Evolutionary conservation across 2,329 filamentous ascomycete genomes (phyloP).

Genomic region (Bisporella sp.): DNA sequence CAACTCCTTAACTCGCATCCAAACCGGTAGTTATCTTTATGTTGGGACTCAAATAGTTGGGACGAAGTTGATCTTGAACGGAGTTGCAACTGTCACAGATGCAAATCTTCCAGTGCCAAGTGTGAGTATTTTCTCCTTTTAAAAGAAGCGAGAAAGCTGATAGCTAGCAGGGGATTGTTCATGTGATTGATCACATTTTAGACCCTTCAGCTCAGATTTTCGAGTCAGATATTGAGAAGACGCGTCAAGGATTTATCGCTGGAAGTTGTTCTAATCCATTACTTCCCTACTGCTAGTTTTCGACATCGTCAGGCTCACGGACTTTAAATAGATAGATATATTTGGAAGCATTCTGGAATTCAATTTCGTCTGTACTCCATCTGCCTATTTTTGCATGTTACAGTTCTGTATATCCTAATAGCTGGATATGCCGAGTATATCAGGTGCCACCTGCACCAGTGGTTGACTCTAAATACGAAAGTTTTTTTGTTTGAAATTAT

Average conservation of each 20-base stretch:
- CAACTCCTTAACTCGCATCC: conserved; percentile 16
- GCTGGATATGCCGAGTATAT: no score
- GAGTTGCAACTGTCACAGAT: conserved; percentile 14
- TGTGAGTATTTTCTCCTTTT: conserved; percentile 6
- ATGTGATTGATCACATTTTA: conserved; percentile 21
- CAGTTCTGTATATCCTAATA: no score
- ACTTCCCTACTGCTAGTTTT: conserved; percentile 20
- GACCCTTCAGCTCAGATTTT: conserved; percentile 23
- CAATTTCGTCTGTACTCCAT: no score
- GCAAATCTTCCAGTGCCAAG: conserved; percentile 12
- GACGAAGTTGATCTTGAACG: conserved; percentile 17
- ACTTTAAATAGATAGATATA: no score
- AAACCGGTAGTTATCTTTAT: conserved; percentile 22
- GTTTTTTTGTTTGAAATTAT: no score
- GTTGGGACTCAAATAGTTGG: conserved; percentile 16
- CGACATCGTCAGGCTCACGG: no score
- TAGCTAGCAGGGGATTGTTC: conserved; percentile 16
- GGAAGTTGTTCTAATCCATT: conserved; percentile 23
- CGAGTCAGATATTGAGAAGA: conserved; percentile 18
- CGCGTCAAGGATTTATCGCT: conserved; percentile 19
- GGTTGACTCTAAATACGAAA: no score
- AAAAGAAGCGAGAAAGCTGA: not conserved
- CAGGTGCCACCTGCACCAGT: no score
- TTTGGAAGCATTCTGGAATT: no score
- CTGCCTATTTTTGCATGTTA: no score